Evolutionary conservation across 2,329 filamentous ascomycete species (phyloP).

Genomic region (Polytolypa hystricis): DNA sequence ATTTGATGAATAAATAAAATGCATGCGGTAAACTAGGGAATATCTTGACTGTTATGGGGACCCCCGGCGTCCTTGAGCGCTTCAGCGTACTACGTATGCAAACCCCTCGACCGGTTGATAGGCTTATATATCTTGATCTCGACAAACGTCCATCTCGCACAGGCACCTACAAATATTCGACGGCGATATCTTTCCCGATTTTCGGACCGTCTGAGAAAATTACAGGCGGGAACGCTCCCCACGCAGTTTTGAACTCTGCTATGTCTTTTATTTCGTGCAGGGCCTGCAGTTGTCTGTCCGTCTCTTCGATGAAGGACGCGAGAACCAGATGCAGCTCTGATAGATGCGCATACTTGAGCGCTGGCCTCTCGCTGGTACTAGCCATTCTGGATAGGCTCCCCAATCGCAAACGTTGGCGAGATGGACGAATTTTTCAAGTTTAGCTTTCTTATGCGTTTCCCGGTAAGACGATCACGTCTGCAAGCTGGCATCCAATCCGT

Average conservation of each 20-base stretch:
- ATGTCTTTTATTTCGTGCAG: conserved; percentile 1
- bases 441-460: too few relatives aligned
- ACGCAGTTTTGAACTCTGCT: neutral
- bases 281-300: neutral
- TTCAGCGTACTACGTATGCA: conserved; percentile 2
- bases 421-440: too few relatives aligned
- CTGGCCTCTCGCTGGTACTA: neutral
- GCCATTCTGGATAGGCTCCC: too few relatives aligned
- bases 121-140: conserved; percentile 4
- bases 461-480: too few relatives aligned
- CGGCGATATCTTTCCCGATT: conserved; percentile 1
- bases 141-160: neutral
- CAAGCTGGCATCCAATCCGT: too few relatives aligned
- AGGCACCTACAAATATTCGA: neutral
- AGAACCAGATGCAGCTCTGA: neutral
- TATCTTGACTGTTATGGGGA: neutral
- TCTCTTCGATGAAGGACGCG: neutral
- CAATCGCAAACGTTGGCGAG: too few relatives aligned
- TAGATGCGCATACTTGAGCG: conserved; percentile 1
- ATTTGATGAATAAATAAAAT: conserved; percentile 2
- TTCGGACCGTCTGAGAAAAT: neutral
- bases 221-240: conserved; percentile 1
- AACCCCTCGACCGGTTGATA: neutral
- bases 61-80: neutral
- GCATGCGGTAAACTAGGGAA: conserved; percentile 1